Evolutionary conservation across 768 basidiomycete species (phyloP), one percentile per base, ranked within the genome.

Genomic region (Suillus ampliporus): DNA sequence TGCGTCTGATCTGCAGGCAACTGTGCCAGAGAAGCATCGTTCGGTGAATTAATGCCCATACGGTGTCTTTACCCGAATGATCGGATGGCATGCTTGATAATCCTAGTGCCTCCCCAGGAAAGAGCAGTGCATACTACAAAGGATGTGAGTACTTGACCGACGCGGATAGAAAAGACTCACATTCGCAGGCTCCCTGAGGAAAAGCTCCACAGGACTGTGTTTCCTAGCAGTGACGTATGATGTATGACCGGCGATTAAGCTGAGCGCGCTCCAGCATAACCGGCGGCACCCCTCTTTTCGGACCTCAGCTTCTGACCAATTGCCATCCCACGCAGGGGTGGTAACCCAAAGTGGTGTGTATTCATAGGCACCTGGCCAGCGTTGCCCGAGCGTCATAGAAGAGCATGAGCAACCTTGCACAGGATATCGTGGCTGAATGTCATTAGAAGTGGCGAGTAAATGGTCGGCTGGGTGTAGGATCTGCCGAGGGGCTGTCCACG

Each of bases 41-140:
- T 51, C 89, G 86, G 67, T 89, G 84, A 69, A 88, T 84, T 57
- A 92, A 76, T n/a, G 89, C 89, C 90, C 89, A 92, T 23, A 92
- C 79, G 6, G 87, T 87, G 60, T 90, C 84, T 72, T 89, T 91
- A 10, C 82, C 77, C 4, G 83, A 78, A 60, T 70, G 64, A 43
- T 58, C 43, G 40, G 61, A 66, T 23, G 71, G 48, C 21, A 74
- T 61, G 23, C 68, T 46, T 11, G 76, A 80, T 34, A 74, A 75
- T 3, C 72, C 75, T 28, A 86, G 74, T 14, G 84, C 81, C 74
- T 92, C 90, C n/a, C 89, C 90, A 8, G 89, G 87, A 72, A 92
- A 92, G 23, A 92, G 76, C n/a, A 92, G 72, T 1, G 86, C 84
- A 71, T 87, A 89, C 90, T 92, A 67, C 15, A 64, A 37, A 58